phyloP scores from a whole-genome alignment of 192 early-diverging fungal genomes.

The Dissophora globulifera region DNA sequence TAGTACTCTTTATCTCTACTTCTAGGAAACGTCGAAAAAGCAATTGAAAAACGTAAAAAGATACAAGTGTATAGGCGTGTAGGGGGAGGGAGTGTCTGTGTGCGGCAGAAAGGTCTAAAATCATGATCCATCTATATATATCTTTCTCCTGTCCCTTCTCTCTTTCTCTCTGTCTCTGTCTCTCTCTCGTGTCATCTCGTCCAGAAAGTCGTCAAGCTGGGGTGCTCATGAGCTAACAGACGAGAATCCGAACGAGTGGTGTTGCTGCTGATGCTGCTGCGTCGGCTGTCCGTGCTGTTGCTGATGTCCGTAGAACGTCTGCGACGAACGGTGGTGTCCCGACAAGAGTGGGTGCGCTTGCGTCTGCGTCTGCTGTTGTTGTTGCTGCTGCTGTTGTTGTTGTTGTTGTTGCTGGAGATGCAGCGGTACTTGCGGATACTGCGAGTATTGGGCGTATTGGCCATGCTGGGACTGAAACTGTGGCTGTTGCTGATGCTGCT shows the following conservation, averaged over 20 bases:
- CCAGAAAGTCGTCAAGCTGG: background rate
- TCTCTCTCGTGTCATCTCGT: background rate
- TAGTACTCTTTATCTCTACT: too few species aligned
- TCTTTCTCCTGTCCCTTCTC: too few species aligned
- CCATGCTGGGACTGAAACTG: slow-evolving; percentile 4
- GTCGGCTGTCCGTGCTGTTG: slow-evolving; percentile 8
- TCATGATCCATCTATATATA: too few species aligned
- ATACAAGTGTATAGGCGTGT: too few species aligned
- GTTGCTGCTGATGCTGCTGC: slow-evolving; percentile 15
- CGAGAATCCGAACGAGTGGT: background rate
- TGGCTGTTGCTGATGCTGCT: too few species aligned
- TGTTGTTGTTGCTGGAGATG: slow-evolving; percentile 17
- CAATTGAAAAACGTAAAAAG: too few species aligned
- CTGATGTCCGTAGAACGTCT: slow-evolving; percentile 6
- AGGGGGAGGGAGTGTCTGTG: too few species aligned
- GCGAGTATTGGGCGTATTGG: slow-evolving; percentile 15
- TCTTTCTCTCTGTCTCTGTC: background rate
- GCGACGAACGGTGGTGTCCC: slow-evolving; percentile 1
- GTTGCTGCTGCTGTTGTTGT: slow-evolving; percentile 4
- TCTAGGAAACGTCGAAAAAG: too few species aligned
- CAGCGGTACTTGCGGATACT: slow-evolving; percentile 15
- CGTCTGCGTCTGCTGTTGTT: slow-evolving; percentile 9
- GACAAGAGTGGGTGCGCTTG: background rate
- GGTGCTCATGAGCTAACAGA: background rate
- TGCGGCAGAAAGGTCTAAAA: too few species aligned